phyloP scores from a whole-genome alignment of 139 green algal species.

The Microglena sp. region DNA sequence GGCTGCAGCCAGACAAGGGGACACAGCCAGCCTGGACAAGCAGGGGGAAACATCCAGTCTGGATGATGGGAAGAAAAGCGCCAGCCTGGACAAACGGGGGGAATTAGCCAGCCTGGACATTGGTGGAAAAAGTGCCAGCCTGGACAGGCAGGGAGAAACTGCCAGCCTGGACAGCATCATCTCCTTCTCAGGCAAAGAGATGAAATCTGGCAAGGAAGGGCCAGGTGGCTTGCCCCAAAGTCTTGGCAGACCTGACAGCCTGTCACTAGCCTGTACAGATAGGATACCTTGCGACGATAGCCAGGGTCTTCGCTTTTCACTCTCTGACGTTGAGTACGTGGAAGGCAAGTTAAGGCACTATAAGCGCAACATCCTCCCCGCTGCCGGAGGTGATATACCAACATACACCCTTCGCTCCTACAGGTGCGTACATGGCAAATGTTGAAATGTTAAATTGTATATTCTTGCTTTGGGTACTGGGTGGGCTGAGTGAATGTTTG shows the following conservation, averaged over 20 bases:
- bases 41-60: neutral
- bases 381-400: constrained; percentile 16
- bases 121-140: no score
- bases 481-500: neutral
- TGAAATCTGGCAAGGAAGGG: no score
- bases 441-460: neutral
- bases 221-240: no score
- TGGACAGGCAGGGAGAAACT: no score
- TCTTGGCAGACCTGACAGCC: no score
- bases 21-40: no score
- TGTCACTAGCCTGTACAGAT: no score
- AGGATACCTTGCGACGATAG: no score
- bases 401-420: constrained; percentile 15
- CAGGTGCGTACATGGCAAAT: no score
- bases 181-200: no score
- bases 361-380: constrained; percentile 23
- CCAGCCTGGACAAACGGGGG: neutral
- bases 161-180: no score
- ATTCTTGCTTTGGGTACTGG: neutral
- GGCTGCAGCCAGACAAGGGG: no score
- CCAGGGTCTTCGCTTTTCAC: constrained; percentile 15
- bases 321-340: constrained; percentile 31
- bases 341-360: constrained; percentile 6
- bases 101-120: neutral
- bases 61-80: neutral